Conservation (phyloP, 495 filamentous ascomycete species). For the Baudoinia panamericana region DNA sequence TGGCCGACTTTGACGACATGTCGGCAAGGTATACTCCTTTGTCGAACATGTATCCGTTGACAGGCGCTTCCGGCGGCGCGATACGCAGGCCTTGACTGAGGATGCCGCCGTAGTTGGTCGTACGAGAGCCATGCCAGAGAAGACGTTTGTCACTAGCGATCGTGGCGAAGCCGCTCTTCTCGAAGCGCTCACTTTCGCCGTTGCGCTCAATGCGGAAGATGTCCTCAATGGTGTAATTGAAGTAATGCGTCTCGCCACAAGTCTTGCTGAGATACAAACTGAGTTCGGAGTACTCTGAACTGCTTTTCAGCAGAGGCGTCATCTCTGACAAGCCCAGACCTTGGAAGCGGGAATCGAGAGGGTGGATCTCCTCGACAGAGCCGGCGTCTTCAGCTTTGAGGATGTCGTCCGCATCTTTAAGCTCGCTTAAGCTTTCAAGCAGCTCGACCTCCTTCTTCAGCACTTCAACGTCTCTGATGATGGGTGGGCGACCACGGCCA, state of each 20-base stretch:
- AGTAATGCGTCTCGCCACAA: constrained; percentile 45
- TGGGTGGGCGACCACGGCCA: constrained; percentile 55
- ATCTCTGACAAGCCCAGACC: constrained; percentile 63
- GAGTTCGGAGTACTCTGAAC: constrained; percentile 51
- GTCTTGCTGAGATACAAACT: constrained; percentile 52
- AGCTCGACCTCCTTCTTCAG: constrained; percentile 65
- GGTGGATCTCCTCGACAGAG: constrained; percentile 39
- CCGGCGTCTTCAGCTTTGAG: constrained; percentile 47
- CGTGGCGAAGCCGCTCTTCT: constrained; percentile 37
- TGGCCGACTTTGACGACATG: constrained; percentile 62
- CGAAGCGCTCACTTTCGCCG: constrained; percentile 60
- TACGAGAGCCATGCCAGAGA: constrained; percentile 72
- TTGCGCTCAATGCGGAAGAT: constrained; percentile 73
- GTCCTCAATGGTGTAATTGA: constrained; percentile 42
- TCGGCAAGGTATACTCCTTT: constrained; percentile 79
- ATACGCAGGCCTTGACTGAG: constrained; percentile 75
- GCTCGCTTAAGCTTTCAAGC: constrained; percentile 63
- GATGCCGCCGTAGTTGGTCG: constrained; percentile 73
- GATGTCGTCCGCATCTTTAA: constrained; percentile 69
- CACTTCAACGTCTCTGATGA: constrained; percentile 40
- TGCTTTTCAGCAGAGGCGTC: constrained; percentile 47
- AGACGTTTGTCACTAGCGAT: constrained; percentile 47
- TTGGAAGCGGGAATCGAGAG: constrained; percentile 56
- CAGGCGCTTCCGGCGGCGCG: constrained; percentile 70
- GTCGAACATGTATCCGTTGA: constrained; percentile 47